phyloP scores from a whole-genome alignment of 345 rosid genomes.

The Melaleuca alternifolia region DNA sequence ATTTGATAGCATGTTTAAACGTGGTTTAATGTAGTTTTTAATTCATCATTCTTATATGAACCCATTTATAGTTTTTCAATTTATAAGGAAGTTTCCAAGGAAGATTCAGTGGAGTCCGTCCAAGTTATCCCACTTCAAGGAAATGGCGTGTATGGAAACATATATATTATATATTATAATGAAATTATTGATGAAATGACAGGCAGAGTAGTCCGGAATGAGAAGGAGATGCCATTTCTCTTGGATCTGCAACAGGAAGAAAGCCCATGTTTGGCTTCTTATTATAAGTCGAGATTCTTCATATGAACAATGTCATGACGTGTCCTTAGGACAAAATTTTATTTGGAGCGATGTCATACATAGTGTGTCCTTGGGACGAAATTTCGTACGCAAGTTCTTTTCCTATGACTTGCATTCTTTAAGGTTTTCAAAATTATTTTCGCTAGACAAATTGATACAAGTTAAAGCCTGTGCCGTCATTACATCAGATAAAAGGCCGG shows the following conservation, averaged over 20 bases:
- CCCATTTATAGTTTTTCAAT: neutral
- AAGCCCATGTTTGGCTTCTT: neutral
- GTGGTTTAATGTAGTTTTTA: neutral
- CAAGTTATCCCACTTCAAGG: neutral
- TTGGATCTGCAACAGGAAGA: neutral
- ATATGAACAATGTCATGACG: neutral
- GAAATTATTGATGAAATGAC: neutral
- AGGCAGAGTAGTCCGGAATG: neutral
- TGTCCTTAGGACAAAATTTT: neutral
- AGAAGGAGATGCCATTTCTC: neutral
- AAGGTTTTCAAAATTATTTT: neutral
- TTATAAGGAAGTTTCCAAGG: neutral
- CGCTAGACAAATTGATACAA: neutral
- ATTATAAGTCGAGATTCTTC: neutral
- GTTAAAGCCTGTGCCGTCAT: neutral
- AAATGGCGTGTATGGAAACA: neutral
- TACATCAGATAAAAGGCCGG: neutral
- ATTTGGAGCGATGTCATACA: neutral
- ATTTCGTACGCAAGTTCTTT: neutral
- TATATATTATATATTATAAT: too few species aligned
- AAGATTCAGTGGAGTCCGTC: neutral
- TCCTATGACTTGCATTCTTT: neutral
- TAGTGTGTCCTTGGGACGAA: neutral
- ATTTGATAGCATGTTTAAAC: neutral
- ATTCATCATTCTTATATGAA: neutral